phyloP scores from a whole-genome alignment of 2,329 filamentous ascomycete species.

The Calonectria montana region DNA sequence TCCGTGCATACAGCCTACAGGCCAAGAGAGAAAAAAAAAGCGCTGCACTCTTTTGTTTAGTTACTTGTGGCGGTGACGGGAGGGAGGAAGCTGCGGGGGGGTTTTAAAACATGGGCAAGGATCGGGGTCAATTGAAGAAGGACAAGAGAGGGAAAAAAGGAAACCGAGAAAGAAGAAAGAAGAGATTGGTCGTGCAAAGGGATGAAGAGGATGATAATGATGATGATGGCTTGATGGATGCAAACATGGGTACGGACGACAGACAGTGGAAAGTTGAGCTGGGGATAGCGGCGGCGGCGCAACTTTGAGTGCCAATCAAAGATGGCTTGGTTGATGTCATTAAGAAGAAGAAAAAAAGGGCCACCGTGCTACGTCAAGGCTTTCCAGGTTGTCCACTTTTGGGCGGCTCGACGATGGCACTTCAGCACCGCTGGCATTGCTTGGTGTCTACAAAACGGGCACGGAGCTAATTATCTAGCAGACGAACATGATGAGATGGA shows the following conservation, averaged over 20 bases:
- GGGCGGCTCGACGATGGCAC: background rate
- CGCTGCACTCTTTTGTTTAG: background rate
- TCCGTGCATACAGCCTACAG: conserved; percentile 31
- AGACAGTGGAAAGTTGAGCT: background rate
- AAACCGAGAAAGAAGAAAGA: background rate
- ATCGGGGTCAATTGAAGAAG: background rate
- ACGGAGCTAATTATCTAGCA: background rate
- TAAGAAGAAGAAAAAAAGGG: background rate
- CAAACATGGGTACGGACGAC: background rate
- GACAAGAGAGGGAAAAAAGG: background rate
- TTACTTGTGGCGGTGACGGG: conserved; percentile 19
- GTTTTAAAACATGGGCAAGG: background rate
- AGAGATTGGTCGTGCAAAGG: too few relatives aligned
- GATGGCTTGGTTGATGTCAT: conserved; percentile 19
- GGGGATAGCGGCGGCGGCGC: background rate
- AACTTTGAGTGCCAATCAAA: conserved; percentile 17
- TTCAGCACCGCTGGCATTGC: background rate
- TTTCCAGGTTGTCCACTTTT: background rate
- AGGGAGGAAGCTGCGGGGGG: background rate
- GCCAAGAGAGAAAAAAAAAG: background rate
- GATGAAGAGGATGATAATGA: background rate
- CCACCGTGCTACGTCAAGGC: background rate
- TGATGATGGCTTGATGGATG: background rate
- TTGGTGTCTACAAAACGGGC: background rate
- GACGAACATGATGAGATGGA: background rate